A percentile compares a stretch with the other conserved stretches of the same genome.
Evolutionary conservation across 352 stramenopile species (phyloP).

Genomic region (Phytophthora quininea): DNA sequence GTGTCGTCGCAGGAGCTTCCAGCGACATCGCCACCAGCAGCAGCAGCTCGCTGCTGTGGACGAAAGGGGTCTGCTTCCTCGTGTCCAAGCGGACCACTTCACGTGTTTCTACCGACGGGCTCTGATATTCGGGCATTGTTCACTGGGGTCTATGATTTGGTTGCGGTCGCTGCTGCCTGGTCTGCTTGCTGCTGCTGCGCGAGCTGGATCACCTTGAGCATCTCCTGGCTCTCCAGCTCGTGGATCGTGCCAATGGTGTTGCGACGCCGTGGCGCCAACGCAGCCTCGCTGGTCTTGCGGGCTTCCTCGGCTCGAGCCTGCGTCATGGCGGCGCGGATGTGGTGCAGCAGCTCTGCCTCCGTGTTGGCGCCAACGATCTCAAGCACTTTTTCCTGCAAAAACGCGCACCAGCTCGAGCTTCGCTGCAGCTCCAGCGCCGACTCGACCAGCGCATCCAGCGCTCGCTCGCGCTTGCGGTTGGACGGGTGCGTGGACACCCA

Average conservation of each 20-base stretch:
- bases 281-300: conserved; percentile 9
- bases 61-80: too few relatives aligned
- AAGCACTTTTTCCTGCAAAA: conserved; percentile 61
- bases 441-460: conserved; percentile 48
- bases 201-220: conserved; percentile 40
- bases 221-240: conserved; percentile 64
- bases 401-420: conserved; percentile 57
- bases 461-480: conserved; percentile 59
- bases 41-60: not conserved
- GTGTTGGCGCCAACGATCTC: conserved; percentile 41
- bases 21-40: not conserved
- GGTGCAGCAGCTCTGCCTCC: conserved; percentile 47
- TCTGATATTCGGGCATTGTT: not conserved
- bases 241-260: conserved; percentile 62
- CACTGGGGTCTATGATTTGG: conserved; percentile 10
- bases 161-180: not conserved
- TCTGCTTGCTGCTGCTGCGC: conserved; percentile 23
- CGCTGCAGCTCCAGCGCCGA: conserved; percentile 52
- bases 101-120: not conserved
- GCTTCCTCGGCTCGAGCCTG: conserved; percentile 24
- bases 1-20: too few relatives aligned
- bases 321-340: conserved; percentile 39
- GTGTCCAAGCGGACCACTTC: too few relatives aligned
- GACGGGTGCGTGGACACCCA: conserved; percentile 74
- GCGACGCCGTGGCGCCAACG: conserved; percentile 22